A percentile compares a stretch with the other conserved stretches of the same genome.
phyloP scores from a whole-genome alignment of 2,329 filamentous ascomycete genomes.

The Macrophomina phaseolina region DNA sequence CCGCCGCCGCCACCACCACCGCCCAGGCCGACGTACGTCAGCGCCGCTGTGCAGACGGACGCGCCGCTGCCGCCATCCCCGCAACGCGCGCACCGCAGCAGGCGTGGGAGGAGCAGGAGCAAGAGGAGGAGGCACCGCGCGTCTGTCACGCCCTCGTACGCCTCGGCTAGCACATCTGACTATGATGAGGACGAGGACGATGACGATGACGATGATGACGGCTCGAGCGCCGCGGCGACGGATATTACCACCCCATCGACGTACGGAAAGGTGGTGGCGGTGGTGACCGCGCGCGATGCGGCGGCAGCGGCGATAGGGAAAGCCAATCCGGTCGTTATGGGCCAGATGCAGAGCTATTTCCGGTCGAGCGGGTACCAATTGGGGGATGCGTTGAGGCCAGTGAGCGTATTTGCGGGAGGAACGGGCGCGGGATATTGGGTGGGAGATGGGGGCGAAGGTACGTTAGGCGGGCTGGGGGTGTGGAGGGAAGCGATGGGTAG shows the following conservation, averaged over 20 bases:
- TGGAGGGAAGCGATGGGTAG: neutral
- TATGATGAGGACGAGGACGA: neutral
- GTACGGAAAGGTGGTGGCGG: conserved; percentile 17
- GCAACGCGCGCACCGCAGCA: conserved; percentile 27
- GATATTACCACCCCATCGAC: conserved; percentile 33
- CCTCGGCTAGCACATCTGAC: neutral
- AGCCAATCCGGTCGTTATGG: conserved; percentile 38
- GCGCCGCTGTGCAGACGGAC: conserved; percentile 38
- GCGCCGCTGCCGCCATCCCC: conserved; percentile 23
- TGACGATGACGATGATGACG: neutral
- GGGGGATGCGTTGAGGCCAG: conserved; percentile 38
- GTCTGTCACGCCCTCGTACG: neutral
- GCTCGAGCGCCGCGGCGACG: conserved; percentile 26
- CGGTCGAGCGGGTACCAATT: conserved; percentile 41
- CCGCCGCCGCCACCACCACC: neutral
- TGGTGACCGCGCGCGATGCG: neutral
- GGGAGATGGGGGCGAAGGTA: neutral
- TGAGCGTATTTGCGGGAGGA: neutral
- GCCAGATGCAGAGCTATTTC: conserved; percentile 42
- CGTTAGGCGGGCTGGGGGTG: neutral
- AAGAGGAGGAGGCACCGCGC: too few species aligned
- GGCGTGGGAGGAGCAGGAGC: neutral
- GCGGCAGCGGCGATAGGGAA: conserved; percentile 8
- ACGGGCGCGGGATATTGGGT: neutral
- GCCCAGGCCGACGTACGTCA: conserved; percentile 31